phyloP scores from a whole-genome alignment of 768 basidiomycete genomes.

The Phylloporus arenicola region DNA sequence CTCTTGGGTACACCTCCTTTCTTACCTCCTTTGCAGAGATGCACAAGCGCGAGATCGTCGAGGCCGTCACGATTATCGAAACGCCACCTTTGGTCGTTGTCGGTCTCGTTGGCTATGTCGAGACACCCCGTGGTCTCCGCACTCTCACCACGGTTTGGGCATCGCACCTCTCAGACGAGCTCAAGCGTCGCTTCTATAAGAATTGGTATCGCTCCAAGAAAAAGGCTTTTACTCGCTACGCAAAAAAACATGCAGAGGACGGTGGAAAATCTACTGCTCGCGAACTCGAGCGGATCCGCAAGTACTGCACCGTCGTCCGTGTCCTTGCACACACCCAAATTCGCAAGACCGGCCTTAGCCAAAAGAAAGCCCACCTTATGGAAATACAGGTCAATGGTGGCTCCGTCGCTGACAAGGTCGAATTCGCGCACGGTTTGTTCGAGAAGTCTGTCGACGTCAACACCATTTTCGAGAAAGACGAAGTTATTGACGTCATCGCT shows the following conservation, averaged over 20 bases:
- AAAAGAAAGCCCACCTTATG: constrained; percentile 99
- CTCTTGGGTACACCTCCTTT: not conserved
- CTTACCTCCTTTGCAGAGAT: constrained; percentile 62
- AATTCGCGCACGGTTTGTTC: constrained; percentile 88
- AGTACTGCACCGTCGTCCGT: constrained; percentile 99
- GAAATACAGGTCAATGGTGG: constrained; percentile 99
- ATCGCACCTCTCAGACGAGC: constrained; percentile 92
- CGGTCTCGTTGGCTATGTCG: constrained; percentile 98
- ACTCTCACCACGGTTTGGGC: constrained; percentile 99
- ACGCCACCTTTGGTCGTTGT: constrained; percentile 95
- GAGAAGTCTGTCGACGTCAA: constrained; percentile 91
- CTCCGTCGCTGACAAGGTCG: constrained; percentile 92
- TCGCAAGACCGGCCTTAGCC: constrained; percentile 92
- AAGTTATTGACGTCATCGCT: constrained; percentile 93
- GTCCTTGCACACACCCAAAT: constrained; percentile 99
- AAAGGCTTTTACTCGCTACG: constrained; percentile 99
- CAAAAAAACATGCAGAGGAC: constrained; percentile 98
- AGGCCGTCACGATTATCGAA: constrained; percentile 94
- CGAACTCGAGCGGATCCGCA: constrained; percentile 98
- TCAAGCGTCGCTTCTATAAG: constrained; percentile 99
- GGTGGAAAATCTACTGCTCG: constrained; percentile 86
- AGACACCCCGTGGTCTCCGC: constrained; percentile 98
- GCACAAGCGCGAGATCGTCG: constrained; percentile 99
- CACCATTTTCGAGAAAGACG: constrained; percentile 92
- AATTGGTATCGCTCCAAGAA: constrained; percentile 99